Base-by-base conservation (phyloP, 1,284 basidiomycete genomes). In the Sporisorium sorghi region DNA sequence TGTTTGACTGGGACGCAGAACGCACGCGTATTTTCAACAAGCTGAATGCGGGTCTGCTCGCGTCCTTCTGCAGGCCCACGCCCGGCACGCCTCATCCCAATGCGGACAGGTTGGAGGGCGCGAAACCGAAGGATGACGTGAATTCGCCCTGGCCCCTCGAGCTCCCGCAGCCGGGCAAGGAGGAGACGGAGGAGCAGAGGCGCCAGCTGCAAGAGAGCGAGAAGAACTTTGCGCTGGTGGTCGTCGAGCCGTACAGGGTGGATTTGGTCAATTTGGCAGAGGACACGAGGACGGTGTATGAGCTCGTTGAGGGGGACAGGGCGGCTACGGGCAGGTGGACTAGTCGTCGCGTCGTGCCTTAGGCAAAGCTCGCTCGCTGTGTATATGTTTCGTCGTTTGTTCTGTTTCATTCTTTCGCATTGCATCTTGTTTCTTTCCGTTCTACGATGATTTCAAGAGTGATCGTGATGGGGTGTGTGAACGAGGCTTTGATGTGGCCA, bases 1-100 rank as follows among this genome's bases (percentile, higher is more conserved):
- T 58, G 5, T 86, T 85, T 66, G 76, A 83, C 55, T 86, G 85
- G 85, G 83, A 83, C 43, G 62, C 65, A 9, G 85, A 86, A 69
- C 76, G 85, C 5, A 64, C 62, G 6, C 63, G 85, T 9, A 82
- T 85, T 67, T 86, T 82, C 43, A 70, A 84, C 50, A 85, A 85
- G 65, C 70, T 86, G 53, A 78, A 66, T 19, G 78, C 84, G 11
- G 79, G 77, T 15, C 65, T 86, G n/a, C 66, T 84, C 9, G 85
- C 85, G 19, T 83, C 80, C 15, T 86, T 86, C 66, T 78, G 76
- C 42, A 54, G 84, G 10, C 85, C 84, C n/a, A 81, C 74, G 0
- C 85, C 85, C 0, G 85, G 85, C 0, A 77, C 79, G 0, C 33
- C 53, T 2, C 80, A 81, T 46, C 80, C 78, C 14, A 69, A 78